Percentiles rank a stretch among this genome's conserved stretches.
phyloP scores from a whole-genome alignment of 139 green algal genomes.

The Eudorina sp. region DNA sequence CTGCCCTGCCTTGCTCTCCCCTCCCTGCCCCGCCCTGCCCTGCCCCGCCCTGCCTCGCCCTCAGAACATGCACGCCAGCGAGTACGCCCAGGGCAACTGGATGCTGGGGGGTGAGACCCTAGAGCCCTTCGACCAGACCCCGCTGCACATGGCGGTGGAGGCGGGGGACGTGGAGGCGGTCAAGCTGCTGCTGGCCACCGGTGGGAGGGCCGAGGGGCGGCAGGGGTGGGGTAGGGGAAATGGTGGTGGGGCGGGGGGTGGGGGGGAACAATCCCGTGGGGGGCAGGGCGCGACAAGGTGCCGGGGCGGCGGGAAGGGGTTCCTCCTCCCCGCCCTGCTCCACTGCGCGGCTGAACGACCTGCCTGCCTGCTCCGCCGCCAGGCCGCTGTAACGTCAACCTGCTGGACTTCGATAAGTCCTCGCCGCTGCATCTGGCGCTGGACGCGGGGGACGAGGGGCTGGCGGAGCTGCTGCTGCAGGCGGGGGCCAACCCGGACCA shows the following conservation, averaged over 20 bases:
- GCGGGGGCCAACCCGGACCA: constrained; percentile 61
- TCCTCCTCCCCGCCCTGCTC: background rate
- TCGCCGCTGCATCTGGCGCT: constrained; percentile 70
- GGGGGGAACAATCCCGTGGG: no score
- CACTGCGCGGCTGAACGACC: no score
- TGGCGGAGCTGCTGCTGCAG: constrained; percentile 16
- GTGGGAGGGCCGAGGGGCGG: constrained; percentile 2
- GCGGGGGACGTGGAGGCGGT: constrained; percentile 55
- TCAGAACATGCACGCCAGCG: constrained; percentile 45
- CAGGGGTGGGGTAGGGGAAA: background rate
- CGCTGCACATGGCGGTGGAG: constrained; percentile 66
- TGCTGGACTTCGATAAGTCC: constrained; percentile 67
- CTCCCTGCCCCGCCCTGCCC: background rate
- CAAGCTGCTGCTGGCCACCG: constrained; percentile 62
- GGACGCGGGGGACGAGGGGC: constrained; percentile 56
- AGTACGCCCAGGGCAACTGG: constrained; percentile 70
- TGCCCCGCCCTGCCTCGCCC: background rate
- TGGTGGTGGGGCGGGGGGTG: background rate
- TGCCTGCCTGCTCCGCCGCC: background rate
- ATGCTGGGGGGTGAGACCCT: constrained; percentile 58
- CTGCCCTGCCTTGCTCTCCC: background rate
- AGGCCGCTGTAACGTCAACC: constrained; percentile 52
- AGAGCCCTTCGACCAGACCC: constrained; percentile 68
- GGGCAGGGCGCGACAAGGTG: background rate
- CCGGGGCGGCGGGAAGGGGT: background rate